Percentiles rank a stretch among this genome's conserved stretches.
Conservation (phyloP, 352 stramenopile species). For the Hyaloperonospora arabidopsidis region DNA sequence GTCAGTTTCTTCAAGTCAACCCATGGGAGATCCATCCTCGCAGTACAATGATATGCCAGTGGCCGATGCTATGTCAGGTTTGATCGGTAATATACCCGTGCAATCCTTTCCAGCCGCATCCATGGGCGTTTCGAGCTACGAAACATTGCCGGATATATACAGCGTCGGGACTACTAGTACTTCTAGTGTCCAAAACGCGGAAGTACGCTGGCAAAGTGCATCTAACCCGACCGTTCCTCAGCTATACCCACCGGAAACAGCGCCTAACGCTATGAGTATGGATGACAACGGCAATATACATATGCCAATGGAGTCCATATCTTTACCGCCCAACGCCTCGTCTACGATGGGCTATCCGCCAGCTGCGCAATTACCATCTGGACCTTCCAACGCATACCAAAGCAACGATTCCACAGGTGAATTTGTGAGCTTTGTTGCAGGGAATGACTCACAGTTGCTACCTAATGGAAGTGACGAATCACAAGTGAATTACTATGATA, state of each 20-base stretch:
- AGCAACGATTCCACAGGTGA: slow-evolving; percentile 18
- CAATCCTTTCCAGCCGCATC: slow-evolving; percentile 20
- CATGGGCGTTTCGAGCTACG: slow-evolving; percentile 19
- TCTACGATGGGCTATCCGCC: slow-evolving; percentile 20
- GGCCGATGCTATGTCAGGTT: slow-evolving; percentile 15
- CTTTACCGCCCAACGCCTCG: slow-evolving; percentile 18
- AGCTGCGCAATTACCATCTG: slow-evolving; percentile 9
- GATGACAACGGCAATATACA: slow-evolving; percentile 15
- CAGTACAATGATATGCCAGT: slow-evolving; percentile 21
- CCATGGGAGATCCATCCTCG: slow-evolving; percentile 20
- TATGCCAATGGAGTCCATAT: slow-evolving; percentile 21
- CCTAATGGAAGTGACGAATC: slow-evolving; percentile 27
- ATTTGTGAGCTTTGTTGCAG: slow-evolving; percentile 42
- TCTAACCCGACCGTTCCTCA: slow-evolving; percentile 18
- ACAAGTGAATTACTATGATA: slow-evolving; percentile 59
- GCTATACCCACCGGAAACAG: slow-evolving; percentile 11
- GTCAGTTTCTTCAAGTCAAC: slow-evolving; percentile 19
- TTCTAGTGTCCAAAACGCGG: slow-evolving; percentile 8
- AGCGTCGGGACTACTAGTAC: slow-evolving; percentile 8
- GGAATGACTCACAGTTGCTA: slow-evolving; percentile 45
- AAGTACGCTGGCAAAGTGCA: slow-evolving; percentile 17
- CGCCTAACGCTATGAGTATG: slow-evolving; percentile 15
- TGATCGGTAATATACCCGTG: slow-evolving; percentile 26
- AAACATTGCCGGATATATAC: slow-evolving; percentile 26
- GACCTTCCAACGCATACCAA: slow-evolving; percentile 15